These are phyloP conservation scores for Leucosporidium yakuticum DNA, from an alignment of 768 basidiomycete genomes.

Conservation along the genomic window DNA sequence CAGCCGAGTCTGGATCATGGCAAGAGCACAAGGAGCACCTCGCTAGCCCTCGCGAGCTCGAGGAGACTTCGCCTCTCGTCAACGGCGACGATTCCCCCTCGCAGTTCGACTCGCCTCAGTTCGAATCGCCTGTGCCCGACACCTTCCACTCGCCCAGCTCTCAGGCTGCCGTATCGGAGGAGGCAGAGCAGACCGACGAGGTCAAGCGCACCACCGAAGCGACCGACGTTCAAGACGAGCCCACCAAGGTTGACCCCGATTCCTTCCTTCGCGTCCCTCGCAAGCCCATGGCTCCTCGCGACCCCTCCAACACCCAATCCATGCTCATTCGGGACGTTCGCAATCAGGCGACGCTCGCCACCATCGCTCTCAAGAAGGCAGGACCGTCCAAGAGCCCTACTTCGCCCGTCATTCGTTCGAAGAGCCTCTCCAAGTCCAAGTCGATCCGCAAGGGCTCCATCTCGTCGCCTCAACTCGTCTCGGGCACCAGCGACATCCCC, in stretches of 20 bases:
- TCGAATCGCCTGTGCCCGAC: too few species aligned
- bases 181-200: background rate
- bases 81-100: background rate
- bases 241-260: background rate
- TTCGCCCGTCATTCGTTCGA: background rate
- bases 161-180: background rate
- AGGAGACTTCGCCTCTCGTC: background rate
- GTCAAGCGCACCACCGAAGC: background rate
- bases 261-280: conserved; percentile 19
- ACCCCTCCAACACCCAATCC: conserved; percentile 32
- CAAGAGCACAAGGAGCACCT: conserved; percentile 4
- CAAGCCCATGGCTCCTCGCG: conserved; percentile 18
- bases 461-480: conserved; percentile 30
- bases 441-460: conserved; percentile 29
- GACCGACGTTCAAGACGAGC: background rate
- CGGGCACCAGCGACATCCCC: conserved; percentile 24
- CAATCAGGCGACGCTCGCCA: conserved; percentile 37
- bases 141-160: too few species aligned
- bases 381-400: conserved; percentile 3
- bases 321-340: conserved; percentile 39
- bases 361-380: conserved; percentile 35
- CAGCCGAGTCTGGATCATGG: conserved; percentile 10
- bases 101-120: background rate
- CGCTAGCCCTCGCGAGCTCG: background rate
- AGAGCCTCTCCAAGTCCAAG: background rate